These are phyloP conservation scores for Neurospora sp. DNA, from an alignment of 495 filamentous ascomycete genomes.

Conservation along the genomic window DNA sequence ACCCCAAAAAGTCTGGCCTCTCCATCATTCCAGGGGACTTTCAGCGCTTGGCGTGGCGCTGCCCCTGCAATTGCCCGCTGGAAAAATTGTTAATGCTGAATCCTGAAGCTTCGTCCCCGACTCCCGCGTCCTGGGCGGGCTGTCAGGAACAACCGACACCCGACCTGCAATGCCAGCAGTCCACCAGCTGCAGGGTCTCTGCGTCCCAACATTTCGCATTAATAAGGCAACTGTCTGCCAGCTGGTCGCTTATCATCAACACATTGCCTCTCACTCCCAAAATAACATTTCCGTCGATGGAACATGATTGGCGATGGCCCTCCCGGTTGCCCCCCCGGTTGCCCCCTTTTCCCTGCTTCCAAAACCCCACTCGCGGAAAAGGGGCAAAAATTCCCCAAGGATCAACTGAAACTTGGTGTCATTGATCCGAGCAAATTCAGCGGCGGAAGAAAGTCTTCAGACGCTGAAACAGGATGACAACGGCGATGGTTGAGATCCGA, in stretches of 20 bases:
- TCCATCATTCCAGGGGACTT: background rate
- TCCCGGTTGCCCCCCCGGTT: background rate
- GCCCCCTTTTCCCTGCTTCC: background rate
- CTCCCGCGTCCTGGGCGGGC: background rate
- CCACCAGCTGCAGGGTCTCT: background rate
- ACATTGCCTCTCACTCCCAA: background rate
- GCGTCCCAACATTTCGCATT: background rate
- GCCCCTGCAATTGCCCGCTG: background rate
- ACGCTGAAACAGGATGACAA: background rate
- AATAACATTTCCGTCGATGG: background rate
- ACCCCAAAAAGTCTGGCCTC: background rate
- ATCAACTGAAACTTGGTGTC: background rate
- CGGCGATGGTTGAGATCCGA: background rate
- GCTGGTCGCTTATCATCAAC: background rate
- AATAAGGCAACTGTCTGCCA: background rate
- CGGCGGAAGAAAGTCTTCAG: background rate
- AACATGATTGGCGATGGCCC: background rate
- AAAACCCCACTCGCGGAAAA: background rate
- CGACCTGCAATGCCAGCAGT: background rate
- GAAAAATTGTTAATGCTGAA: background rate
- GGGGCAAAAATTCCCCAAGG: background rate
- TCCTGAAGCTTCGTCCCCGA: background rate
- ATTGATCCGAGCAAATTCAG: background rate
- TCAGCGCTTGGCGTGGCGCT: background rate
- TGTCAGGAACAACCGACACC: background rate